Evolutionary conservation across 2,329 filamentous ascomycete genomes (phyloP), one percentile per base, ranked within the genome.

Genomic region (Fonsecaea pedrosoi): DNA sequence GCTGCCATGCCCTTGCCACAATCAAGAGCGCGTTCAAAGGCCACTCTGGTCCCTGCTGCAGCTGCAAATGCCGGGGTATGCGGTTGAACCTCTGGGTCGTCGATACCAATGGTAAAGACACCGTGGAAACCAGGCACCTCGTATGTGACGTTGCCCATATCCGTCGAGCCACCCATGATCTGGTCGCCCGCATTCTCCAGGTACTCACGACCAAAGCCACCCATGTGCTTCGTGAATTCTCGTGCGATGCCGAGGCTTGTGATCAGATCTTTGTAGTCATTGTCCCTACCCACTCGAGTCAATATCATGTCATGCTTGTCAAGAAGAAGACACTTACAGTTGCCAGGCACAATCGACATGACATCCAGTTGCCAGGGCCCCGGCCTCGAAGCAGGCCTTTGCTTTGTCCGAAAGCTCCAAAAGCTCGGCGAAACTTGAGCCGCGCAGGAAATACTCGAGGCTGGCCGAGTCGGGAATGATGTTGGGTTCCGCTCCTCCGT

Each of bases 401-500:
- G 78, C 74, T 32, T 71, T 75, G 4, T 58, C 62, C 37, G 75
- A 66, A 32, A 80, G 68, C 15, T 37, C 54, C 30, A 76, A 74
- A 15, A 85, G 70, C 1, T 83, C 77, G 3, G 75, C 75, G 48
- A 81, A 73, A 0, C 77, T 82, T n/a, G 77, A 75, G 9, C 81
- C 81, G 10, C 84, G 78, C 0, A 84, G 77, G 15, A 81, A 79
- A 65, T 81, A 84, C 1, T 80, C 77, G 3, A 81, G 77, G 25
- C 80, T 79, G 0, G 84, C 80, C 25, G 77, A 79, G 0, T 82
- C 83, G 32, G 87, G 85, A 63, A 88, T 87, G 13, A 88, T 79
- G 70, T 88, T 88, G 0, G 85, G 80, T 15, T 82, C 81, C 7
- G 79, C 78, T 0, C 86, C 85, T 1, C 84, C 85, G 61, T 85